Evolutionary conservation across 1,284 basidiomycete species (phyloP).

Genomic region (Tylopilus sp.): DNA sequence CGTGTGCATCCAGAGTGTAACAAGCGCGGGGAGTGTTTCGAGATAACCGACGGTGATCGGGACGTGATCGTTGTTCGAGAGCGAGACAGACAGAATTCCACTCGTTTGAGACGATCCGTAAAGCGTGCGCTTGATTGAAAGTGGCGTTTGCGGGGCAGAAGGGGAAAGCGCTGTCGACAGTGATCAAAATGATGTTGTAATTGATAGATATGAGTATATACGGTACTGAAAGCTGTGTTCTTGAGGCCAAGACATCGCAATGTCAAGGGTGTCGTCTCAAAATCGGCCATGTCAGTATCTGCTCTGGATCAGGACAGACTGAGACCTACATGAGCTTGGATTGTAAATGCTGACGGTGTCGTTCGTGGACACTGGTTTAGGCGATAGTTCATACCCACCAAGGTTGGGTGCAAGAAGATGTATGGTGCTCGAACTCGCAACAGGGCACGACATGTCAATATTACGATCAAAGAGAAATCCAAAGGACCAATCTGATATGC

Average conservation of each 20-base stretch:
- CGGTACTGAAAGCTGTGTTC: conserved; percentile 66
- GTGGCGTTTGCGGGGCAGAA: conserved; percentile 47
- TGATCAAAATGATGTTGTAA: background rate
- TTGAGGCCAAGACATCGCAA: conserved; percentile 68
- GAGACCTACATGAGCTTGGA: conserved; percentile 55
- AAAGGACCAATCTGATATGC: conserved; percentile 79
- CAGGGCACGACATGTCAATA: conserved; percentile 72
- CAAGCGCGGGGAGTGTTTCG: conserved; percentile 95
- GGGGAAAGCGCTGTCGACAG: conserved; percentile 37
- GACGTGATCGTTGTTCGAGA: conserved; percentile 72
- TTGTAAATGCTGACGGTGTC: conserved; percentile 59
- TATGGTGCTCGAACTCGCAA: conserved; percentile 66
- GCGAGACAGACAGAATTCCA: conserved; percentile 76
- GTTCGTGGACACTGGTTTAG: conserved; percentile 55
- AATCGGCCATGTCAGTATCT: conserved; percentile 6
- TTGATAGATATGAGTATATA: conserved; percentile 44
- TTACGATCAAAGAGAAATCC: conserved; percentile 76
- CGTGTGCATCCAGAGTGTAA: conserved; percentile 91
- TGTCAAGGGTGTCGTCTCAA: conserved; percentile 56
- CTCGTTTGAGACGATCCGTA: conserved; percentile 82
- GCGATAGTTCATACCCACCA: conserved; percentile 57
- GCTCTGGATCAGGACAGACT: conserved; percentile 13
- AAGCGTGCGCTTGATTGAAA: conserved; percentile 80
- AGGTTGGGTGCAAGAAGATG: conserved; percentile 58
- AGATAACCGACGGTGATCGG: conserved; percentile 76